Base-by-base conservation (phyloP, 176 grass and related monocot species). In the Bolboschoenus planiculmis region DNA sequence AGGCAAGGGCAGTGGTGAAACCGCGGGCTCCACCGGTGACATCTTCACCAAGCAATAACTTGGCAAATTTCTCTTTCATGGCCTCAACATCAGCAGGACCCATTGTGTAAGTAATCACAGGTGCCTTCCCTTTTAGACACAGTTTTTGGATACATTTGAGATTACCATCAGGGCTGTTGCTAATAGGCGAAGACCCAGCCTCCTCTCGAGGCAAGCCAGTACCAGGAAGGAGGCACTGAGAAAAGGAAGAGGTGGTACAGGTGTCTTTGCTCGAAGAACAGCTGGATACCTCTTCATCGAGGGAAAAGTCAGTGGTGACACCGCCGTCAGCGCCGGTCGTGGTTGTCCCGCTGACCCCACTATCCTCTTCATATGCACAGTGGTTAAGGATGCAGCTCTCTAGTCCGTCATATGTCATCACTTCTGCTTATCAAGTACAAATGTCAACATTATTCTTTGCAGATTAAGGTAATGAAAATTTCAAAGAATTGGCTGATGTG, bases 61-160 rank as follows among this genome's bases (percentile, higher is more conserved):
- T 99, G 43, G 89, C 87, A 81, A 99, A 99, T 73, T 87, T 95
- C 73, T 95, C 91, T 71, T 90, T 99, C 96, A 99, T 99, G 57
- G 35, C 84, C 61, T 95, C 96, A 24, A 99, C 63, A 90, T 99
- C 96, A 20, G 82, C 85, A 65, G 86, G 78, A 78, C 79, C 83
- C 96, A 95, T 89, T 43, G 66, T 87, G 83, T 85, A 98, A 5
- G 91, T 76, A 73, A 91, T 21, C 20, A 77, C 46, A 53, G 88
- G 87, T 42, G 83, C 89, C 81, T 97, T 97, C 79, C 87, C 92
- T 88, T 91, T 97, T 54, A 84, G 15, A 78, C 88, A 86, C 26
- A 94, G 83, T 82, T 87, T 87, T 51, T 88, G 92, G 51, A 92
- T 54, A 55, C 81, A 63, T 13, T 79, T 83, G 37, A 90, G 85